phyloP scores from a whole-genome alignment of 306 rosid genomes.

The Gastrolobium villosum region DNA sequence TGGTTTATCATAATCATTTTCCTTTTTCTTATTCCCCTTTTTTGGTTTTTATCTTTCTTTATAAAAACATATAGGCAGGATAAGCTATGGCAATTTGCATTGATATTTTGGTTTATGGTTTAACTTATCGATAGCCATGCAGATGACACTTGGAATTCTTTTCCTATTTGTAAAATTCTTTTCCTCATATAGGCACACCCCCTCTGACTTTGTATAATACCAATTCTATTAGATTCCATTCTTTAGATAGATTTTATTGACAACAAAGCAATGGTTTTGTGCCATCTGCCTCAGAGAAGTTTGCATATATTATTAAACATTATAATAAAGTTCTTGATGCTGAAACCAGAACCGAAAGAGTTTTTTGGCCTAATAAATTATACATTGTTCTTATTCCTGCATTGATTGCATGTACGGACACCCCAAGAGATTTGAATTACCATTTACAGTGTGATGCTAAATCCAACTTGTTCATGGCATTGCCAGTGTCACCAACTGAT shows the following conservation, averaged over 20 bases:
- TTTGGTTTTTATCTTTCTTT: background rate
- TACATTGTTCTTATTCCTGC: constrained; percentile 60
- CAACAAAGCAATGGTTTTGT: constrained; percentile 36
- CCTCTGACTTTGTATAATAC: constrained; percentile 48
- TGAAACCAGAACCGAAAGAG: constrained; percentile 57
- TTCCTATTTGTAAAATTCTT: background rate
- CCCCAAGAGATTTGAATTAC: constrained; percentile 51
- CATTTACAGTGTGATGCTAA: constrained; percentile 57
- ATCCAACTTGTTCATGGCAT: constrained; percentile 69
- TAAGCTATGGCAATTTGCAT: background rate
- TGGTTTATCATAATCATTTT: constrained; percentile 31
- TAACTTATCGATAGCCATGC: constrained; percentile 10
- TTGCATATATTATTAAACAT: constrained; percentile 10
- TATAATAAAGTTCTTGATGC: constrained; percentile 56
- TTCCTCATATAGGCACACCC: too few species aligned
- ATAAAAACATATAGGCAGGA: background rate
- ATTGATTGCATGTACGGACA: constrained; percentile 48
- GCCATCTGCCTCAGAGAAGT: constrained; percentile 47
- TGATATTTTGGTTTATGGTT: background rate
- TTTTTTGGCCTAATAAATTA: constrained; percentile 40
- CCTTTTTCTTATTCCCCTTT: background rate
- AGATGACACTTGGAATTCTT: constrained; percentile 38
- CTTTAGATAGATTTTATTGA: constrained; percentile 37
- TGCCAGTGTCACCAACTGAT: constrained; percentile 70
- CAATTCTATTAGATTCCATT: constrained; percentile 45